Percentiles rank a stretch among this genome's conserved stretches.
These are phyloP conservation scores for Wickerhamomyces subpelliculosus DNA, from an alignment of 805 yeast genomes.

Conservation along the genomic window DNA sequence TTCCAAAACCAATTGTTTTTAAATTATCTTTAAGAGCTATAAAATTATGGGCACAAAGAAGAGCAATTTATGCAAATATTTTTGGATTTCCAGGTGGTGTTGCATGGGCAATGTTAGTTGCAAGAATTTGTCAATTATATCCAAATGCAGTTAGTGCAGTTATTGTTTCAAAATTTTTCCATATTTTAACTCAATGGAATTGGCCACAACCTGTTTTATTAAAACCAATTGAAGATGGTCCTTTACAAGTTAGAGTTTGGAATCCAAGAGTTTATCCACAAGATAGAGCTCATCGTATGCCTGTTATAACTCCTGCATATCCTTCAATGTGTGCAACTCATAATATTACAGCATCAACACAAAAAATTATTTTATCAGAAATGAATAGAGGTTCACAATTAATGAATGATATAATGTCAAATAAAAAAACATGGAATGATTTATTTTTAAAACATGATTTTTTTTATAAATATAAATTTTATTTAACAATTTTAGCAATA, in stretches of 20 bases:
- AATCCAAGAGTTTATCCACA: constrained; percentile 86
- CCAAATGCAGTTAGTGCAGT: constrained; percentile 95
- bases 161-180: constrained; percentile 83
- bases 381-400: constrained; percentile 68
- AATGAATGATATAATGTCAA: constrained; percentile 58
- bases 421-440: constrained; percentile 66
- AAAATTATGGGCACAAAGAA: constrained; percentile 93
- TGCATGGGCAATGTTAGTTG: constrained; percentile 99
- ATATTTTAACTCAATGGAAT: constrained; percentile 81
- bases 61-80: constrained; percentile 91
- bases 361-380: constrained; percentile 73
- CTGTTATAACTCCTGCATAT: constrained; percentile 96
- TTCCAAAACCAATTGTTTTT: constrained; percentile 90
- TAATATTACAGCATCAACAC: constrained; percentile 85
- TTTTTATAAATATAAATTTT: constrained; percentile 79
- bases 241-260: constrained; percentile 94
- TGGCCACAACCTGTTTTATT: constrained; percentile 98
- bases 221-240: constrained; percentile 94
- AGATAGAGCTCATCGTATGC: constrained; percentile 91
- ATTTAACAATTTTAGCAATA: constrained; percentile 73
- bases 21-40: constrained; percentile 89
- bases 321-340: constrained; percentile 99
- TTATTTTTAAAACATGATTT: constrained; percentile 75
- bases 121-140: constrained; percentile 91
- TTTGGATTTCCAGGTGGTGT: constrained; percentile 99